Percentiles rank a stretch among this genome's conserved stretches.
Conservation (phyloP, 2,329 filamentous ascomycete species). For the Xylariaceae sp. region DNA sequence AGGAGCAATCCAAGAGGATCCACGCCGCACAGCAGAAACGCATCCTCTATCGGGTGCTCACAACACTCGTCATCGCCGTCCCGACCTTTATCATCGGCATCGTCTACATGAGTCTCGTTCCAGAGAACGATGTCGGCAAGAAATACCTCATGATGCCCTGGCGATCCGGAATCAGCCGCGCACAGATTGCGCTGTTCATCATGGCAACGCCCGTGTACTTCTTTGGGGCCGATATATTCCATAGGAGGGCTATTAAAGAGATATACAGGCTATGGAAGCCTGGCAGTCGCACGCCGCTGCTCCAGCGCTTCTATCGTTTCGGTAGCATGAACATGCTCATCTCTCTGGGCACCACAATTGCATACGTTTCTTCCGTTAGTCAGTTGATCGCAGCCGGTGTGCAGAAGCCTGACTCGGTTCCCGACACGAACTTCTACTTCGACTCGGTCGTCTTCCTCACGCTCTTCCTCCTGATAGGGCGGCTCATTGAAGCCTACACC, state of each 20-base stretch:
- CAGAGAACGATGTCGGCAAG: slow-evolving; percentile 48
- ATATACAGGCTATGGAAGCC: slow-evolving; percentile 69
- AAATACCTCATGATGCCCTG: slow-evolving; percentile 64
- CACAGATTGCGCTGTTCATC: slow-evolving; percentile 73
- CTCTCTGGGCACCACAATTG: slow-evolving; percentile 79
- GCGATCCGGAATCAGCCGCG: slow-evolving; percentile 63
- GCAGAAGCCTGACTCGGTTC: slow-evolving; percentile 27
- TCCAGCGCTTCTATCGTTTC: slow-evolving; percentile 80
- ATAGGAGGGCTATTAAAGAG: slow-evolving; percentile 71
- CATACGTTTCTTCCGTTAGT: slow-evolving; percentile 74
- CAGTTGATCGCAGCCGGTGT: slow-evolving; percentile 62
- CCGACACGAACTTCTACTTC: slow-evolving; percentile 64
- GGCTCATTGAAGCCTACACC: slow-evolving; percentile 81
- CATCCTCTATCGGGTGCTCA: slow-evolving; percentile 60
- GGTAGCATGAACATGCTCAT: slow-evolving; percentile 96
- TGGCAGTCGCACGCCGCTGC: slow-evolving; percentile 63
- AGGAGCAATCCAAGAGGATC: slow-evolving; percentile 71
- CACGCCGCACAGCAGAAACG: slow-evolving; percentile 61
- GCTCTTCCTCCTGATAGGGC: slow-evolving; percentile 69
- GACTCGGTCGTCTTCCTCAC: slow-evolving; percentile 91
- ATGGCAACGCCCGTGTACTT: slow-evolving; percentile 83
- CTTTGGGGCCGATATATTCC: slow-evolving; percentile 79
- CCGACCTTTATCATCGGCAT: slow-evolving; percentile 84
- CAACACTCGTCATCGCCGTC: slow-evolving; percentile 63
- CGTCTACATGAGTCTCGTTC: slow-evolving; percentile 79